Evolutionary conservation across 2,329 filamentous ascomycete genomes (phyloP), one percentile per base, ranked within the genome.

Genomic region (Aspergillus fijiensis): DNA sequence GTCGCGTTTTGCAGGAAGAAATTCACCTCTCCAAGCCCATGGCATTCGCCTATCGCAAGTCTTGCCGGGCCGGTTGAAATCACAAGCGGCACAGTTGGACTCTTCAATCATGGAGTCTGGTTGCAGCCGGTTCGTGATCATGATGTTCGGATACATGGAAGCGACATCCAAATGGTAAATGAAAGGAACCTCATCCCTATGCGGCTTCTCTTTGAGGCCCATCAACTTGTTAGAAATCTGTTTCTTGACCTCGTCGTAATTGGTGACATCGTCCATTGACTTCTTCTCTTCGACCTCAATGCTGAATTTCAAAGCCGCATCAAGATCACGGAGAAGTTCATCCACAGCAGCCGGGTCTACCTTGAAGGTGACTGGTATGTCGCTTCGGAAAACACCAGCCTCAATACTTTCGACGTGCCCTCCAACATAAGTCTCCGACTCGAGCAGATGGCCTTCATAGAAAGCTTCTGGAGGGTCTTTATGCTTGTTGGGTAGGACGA

Each of bases 61-160:
- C 78, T 99, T 99, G 33, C 95, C 95, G 0, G 95, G 95, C 49
- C 95, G 84, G 68, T 99, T 99, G 82, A 99, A 99, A 74, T 99
- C 96, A 76, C 96, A 99, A 11, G 95, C 93, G 2, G 95, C 95
- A 70, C 96, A 99, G 69, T 96, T 92, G 0, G 93, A 91, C 74
- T 99, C 96, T 51, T 94, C 83, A 57, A 99, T 96, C 92, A 99
- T 96, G n/a, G 95, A 98, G 76, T 99, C 95, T 0, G 95, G 95
- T 69, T 99, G 95, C 51, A 99, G 78, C 74, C 95, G 90, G 76
- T 99, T 99, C 1, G 95, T 99, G 2, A 96, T 99, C 96, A 99
- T 99, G 75, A 99, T 99, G 76, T 99, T 99, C 10, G 95, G 95
- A 74, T 99, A 99, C 95, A 99, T 99, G 61, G 95, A 97, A 19